Evolutionary conservation across 257 asterid species (phyloP), one percentile per base, ranked within the genome.

Genomic region (Solanum tarijense): DNA sequence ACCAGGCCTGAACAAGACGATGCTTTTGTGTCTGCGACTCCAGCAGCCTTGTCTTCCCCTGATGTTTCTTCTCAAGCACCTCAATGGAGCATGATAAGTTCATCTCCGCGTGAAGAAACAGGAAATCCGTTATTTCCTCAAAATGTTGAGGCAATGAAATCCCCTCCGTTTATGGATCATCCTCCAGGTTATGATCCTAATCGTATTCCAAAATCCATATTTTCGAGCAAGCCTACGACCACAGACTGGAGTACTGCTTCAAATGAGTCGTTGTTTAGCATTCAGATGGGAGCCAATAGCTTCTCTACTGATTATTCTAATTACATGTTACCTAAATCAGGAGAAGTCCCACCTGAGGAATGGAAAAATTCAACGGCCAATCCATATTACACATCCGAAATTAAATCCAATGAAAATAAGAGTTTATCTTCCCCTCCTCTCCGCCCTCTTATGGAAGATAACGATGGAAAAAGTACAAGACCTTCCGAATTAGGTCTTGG

Each of bases 231-330:
- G 9, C 85, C 92, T 8, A n/a, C 91, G 6, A 89, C 90, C 14
- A 55, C 91, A 3, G 98, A 94, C 3, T 96, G 98, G 99, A 97
- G 99, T 78, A 79, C 83, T 13, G 91, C 95, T 84, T 97, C 99
- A 12, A 94, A 92, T 18, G 99, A 95, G 60, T 97, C 99, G 0
- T 87, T 97, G 1, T 97, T 97, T 91, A 96, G 99, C 87, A 94
- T 97, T 86, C 95, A 90, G 25, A 91, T 92, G 89, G 97, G 95
- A 27, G 93, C 90, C 79, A 83, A 18, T 74, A 93, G 98, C 74
- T 92, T 94, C 87, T 88, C 97, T 7, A 89, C 89, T 72, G 99
- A 95, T 78, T 89, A 90, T 29, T 87, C 89, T 16, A 43, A 43
- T 43, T 48, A 89, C 21, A 25, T 88, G 86, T 43, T 86, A 39